Base-by-base conservation (phyloP, 108 stramenopile genomes). In the Phaeodactylum tricornutum region DNA sequence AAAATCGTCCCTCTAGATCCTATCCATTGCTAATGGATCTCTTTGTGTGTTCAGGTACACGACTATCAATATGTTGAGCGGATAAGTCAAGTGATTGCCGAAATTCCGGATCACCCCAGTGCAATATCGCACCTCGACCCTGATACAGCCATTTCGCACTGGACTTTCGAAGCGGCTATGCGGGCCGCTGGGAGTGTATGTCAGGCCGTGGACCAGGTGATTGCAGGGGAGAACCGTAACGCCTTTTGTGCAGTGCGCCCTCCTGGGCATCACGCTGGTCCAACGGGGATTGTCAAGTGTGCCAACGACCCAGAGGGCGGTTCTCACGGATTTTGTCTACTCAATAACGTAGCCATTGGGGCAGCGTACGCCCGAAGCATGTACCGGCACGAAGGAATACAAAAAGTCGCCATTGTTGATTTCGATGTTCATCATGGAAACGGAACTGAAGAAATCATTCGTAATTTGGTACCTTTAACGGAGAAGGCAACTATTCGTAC, bases 251-350 rank as follows among this genome's bases (percentile, higher is more conserved):
- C 88, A 2, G 76, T 99, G 38, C 84, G 98, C 24, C 98, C 98
- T 17, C 98, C 98, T 1, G 98, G 98, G 28, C 98, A 99, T 63
- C 98, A 99, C 72, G 97, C 96, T 25, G 96, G 96, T 11, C 85
- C 93, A 16, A 38, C 84, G 8, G 98, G 98, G 9, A 85, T 96
- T 50, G 92, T 96, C 35, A 83, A 72, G 16, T 92, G 91, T 62
- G 69, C 67, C 22, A 92, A 92, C 54, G 92, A 93, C 56, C 77
- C 76, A 9, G 74, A 90, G 29, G 93, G 82, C 12, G 74, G 86
- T 24, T 83, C 83, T 19, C 85, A 87, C 66, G 98, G 98, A 1
- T 99, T 98, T 63, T 99, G 97, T 63, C 81, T 99, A 8, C 69
- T 99, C 43, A 99, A 99, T 72, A 97, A 98, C 61, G 93, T 99